A percentile compares a stretch with the other conserved stretches of the same genome.
These are phyloP conservation scores for Wickerhamomyces tratensis DNA, from an alignment of 805 yeast species.

Conservation along the genomic window DNA sequence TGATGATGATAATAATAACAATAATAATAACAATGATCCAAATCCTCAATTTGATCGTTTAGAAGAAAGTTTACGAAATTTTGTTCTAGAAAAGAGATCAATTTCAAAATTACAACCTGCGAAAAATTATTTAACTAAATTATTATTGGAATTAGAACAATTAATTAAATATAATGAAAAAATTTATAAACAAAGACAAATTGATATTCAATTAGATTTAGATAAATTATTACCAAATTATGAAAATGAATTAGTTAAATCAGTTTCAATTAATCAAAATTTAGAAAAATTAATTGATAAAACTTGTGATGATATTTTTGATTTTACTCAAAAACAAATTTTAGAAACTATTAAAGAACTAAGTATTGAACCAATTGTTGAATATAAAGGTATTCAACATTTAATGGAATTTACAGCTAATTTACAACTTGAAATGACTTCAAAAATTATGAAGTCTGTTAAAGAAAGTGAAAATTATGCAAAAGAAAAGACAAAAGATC, in stretches of 20 bases:
- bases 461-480: slow-evolving; percentile 60
- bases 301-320: slow-evolving; percentile 48
- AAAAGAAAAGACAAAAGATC: slow-evolving; percentile 42
- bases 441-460: slow-evolving; percentile 57
- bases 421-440: slow-evolving; percentile 61
- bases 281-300: slow-evolving; percentile 58
- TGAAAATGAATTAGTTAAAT: slow-evolving; percentile 40
- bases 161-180: slow-evolving; percentile 56
- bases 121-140: slow-evolving; percentile 68
- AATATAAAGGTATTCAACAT: slow-evolving; percentile 53
- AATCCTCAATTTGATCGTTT: slow-evolving; percentile 72
- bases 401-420: slow-evolving; percentile 59
- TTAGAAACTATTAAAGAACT: slow-evolving; percentile 37
- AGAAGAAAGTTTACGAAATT: slow-evolving; percentile 77
- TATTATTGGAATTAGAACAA: slow-evolving; percentile 53
- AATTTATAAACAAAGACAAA: slow-evolving; percentile 37
- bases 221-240: slow-evolving; percentile 54
- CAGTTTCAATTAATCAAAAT: slow-evolving; percentile 43
- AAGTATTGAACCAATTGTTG: slow-evolving; percentile 40
- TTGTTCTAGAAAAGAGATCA: slow-evolving; percentile 83
- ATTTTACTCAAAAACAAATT: slow-evolving; percentile 46
- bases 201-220: slow-evolving; percentile 28
- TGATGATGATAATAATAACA: slow-evolving; percentile 24
- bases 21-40: slow-evolving; percentile 21
- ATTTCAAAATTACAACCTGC: slow-evolving; percentile 88